Conservation (phyloP, 208 protist genomes). For the Leishmania amazonensis region DNA sequence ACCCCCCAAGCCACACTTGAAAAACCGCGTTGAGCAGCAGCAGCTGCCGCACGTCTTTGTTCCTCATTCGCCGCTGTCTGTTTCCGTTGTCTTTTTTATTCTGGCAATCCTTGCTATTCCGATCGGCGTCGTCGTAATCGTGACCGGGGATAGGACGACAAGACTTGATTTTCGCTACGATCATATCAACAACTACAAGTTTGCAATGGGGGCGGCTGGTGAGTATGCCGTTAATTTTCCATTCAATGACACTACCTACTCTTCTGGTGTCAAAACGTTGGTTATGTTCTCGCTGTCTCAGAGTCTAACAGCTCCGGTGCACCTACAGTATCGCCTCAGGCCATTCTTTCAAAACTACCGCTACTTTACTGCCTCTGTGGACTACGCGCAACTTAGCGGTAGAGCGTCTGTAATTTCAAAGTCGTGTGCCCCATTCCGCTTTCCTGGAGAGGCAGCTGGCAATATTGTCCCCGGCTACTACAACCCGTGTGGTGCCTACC, state of each 20-base stretch:
- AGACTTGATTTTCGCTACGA: slow-evolving; percentile 79
- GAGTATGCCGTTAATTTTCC: slow-evolving; percentile 42
- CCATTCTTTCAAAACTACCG: slow-evolving; percentile 99
- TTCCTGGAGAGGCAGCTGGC: slow-evolving; percentile 62
- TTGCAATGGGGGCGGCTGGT: slow-evolving; percentile 24
- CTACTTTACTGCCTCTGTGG: slow-evolving; percentile 83
- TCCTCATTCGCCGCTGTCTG: slow-evolving; percentile 90
- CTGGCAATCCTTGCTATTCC: slow-evolving; percentile 93
- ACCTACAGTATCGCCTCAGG: slow-evolving; percentile 96
- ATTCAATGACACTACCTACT: slow-evolving; percentile 44
- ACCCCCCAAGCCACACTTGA: slow-evolving; percentile 44
- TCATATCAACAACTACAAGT: slow-evolving; percentile 59
- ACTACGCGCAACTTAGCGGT: slow-evolving; percentile 64
- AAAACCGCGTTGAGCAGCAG: slow-evolving; percentile 92
- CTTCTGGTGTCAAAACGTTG: slow-evolving; percentile 40
- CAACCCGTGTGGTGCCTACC: slow-evolving; percentile 96
- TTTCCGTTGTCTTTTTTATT: slow-evolving; percentile 94
- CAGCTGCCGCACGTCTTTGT: slow-evolving; percentile 94
- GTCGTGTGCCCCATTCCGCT: slow-evolving; percentile 55
- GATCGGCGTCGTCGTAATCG: slow-evolving; percentile 91
- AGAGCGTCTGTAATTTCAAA: slow-evolving; percentile 8
- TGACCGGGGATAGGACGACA: slow-evolving; percentile 63
- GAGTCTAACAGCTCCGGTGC: slow-evolving; percentile 91
- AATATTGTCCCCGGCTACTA: slow-evolving; percentile 66
- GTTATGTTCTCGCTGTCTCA: slow-evolving; percentile 63